Base-by-base conservation (phyloP, 2,329 filamentous ascomycete genomes). In the Mariannaea elegans region DNA sequence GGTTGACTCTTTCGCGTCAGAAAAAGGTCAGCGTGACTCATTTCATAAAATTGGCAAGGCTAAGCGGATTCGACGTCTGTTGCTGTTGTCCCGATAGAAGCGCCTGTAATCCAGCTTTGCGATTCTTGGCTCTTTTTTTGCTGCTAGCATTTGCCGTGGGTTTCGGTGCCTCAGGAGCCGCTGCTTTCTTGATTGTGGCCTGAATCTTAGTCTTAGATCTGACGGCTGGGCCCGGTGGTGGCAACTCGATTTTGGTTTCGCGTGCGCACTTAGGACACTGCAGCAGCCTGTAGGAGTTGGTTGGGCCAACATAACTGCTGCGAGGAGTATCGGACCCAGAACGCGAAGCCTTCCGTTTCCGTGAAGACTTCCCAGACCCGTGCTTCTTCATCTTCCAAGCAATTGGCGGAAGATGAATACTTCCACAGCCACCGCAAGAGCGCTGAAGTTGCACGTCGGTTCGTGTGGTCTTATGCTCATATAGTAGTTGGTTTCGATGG, bases 41-140 rank as follows among this genome's bases (percentile, higher is more conserved):
- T 59, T 75, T 74, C 79, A 84, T 81, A 63, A 87, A 87, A 70
- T 86, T 82, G 27, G 82, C 77, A n/a, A 88, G 78, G 61, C 81
- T 86, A 27, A 87, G 72, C 68, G 78, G 59, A 38, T 70, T 77
- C 12, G 78, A 68, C 4, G 77, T 68, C 67, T 78, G 80, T 50
- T 80, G 79, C 68, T 78, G 79, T 64, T 86, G 84, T 46, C 82
- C 72, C 4, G 76, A 81, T n/a, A 91, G 77, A 38, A 91, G 72
- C 49, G 87, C 87, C 71, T 89, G 85, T n/a, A 91, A 77, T 1
- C 86, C 87, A 31, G 86, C 84, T 73, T 90, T 91, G 60, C 87
- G 80, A 61, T 78, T 84, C 76, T 87, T 90, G 29, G 87, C 85
- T 48, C 87, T 81, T 76, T 89, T 89, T 75, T 87, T 89, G 76